These are phyloP conservation scores for Immersiella caudata DNA, from an alignment of 495 filamentous ascomycete species.

Conservation along the genomic window DNA sequence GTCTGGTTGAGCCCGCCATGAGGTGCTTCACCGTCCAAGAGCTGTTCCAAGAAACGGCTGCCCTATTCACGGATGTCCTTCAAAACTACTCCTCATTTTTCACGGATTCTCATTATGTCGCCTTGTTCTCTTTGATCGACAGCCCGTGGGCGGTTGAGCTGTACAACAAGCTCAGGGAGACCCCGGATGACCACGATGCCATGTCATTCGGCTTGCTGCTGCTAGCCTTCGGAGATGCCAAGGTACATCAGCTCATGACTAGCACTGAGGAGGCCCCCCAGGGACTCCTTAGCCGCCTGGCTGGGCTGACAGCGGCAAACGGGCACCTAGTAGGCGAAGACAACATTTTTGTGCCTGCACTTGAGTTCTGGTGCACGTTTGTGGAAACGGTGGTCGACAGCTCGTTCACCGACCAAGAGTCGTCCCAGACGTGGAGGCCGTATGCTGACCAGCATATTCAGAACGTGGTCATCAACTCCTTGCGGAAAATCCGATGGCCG, in stretches of 20 bases:
- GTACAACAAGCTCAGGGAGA: conserved; percentile 58
- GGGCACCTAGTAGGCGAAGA: conserved; percentile 80
- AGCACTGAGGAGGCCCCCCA: conserved; percentile 45
- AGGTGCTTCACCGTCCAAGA: conserved; percentile 57
- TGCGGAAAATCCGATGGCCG: conserved; percentile 66
- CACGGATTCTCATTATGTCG: conserved; percentile 53
- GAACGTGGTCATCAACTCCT: conserved; percentile 61
- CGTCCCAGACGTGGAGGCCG: conserved; percentile 17
- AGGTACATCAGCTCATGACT: conserved; percentile 53
- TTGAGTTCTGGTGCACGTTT: conserved; percentile 84
- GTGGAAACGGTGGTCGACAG: conserved; percentile 57
- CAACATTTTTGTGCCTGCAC: conserved; percentile 68
- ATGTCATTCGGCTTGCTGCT: conserved; percentile 70
- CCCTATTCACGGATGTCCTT: conserved; percentile 66
- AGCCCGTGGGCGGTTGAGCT: conserved; percentile 56
- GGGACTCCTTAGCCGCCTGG: conserved; percentile 55
- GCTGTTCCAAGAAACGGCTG: conserved; percentile 61
- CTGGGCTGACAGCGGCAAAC: conserved; percentile 66
- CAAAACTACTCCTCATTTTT: conserved; percentile 67
- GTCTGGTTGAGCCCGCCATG: conserved; percentile 58
- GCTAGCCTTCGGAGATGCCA: conserved; percentile 68
- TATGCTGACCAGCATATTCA: conserved; percentile 49
- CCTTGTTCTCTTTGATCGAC: conserved; percentile 59
- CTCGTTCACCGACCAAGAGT: conserved; percentile 38
- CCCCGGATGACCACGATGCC: conserved; percentile 65